Evolutionary conservation across 2,329 filamentous ascomycete genomes (phyloP).

Genomic region (Phialophora tarda): DNA sequence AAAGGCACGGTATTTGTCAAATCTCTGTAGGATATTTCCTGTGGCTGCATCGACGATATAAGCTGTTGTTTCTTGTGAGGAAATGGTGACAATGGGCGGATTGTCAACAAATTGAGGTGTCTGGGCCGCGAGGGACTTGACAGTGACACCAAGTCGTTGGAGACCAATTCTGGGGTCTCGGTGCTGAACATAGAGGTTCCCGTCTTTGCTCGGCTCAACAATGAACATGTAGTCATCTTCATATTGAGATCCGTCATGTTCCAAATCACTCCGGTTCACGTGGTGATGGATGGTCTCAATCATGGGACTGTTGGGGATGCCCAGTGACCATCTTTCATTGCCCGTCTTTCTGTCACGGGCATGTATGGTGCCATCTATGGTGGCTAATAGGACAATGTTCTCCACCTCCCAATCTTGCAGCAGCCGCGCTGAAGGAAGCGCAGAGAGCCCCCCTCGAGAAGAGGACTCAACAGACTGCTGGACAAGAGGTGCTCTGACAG

Average conservation of each 20-base stretch:
- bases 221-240: slow-evolving; percentile 94
- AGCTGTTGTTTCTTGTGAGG: slow-evolving; percentile 86
- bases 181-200: slow-evolving; percentile 83
- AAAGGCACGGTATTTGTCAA: slow-evolving; percentile 58
- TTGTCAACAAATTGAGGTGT: slow-evolving; percentile 74
- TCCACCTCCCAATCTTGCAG: slow-evolving; percentile 99
- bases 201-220: slow-evolving; percentile 87
- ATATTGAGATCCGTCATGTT: slow-evolving; percentile 61
- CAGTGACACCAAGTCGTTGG: slow-evolving; percentile 56
- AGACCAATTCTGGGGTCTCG: slow-evolving; percentile 62
- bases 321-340: slow-evolving; percentile 80
- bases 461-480: slow-evolving; percentile 64
- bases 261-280: slow-evolving; percentile 66
- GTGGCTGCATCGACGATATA: slow-evolving; percentile 87
- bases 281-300: slow-evolving; percentile 86
- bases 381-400: slow-evolving; percentile 99
- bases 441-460: slow-evolving; percentile 63
- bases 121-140: slow-evolving; percentile 83
- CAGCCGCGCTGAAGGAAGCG: slow-evolving; percentile 93
- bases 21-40: slow-evolving; percentile 81
- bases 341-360: slow-evolving; percentile 88
- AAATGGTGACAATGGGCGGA: slow-evolving; percentile 83
- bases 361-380: slow-evolving; percentile 96
- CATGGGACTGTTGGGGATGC: slow-evolving; percentile 79
- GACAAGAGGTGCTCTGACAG: slow-evolving; percentile 94